Evolutionary conservation across 768 basidiomycete genomes (phyloP).

Genomic region (Macrolepiota fuliginosa): DNA sequence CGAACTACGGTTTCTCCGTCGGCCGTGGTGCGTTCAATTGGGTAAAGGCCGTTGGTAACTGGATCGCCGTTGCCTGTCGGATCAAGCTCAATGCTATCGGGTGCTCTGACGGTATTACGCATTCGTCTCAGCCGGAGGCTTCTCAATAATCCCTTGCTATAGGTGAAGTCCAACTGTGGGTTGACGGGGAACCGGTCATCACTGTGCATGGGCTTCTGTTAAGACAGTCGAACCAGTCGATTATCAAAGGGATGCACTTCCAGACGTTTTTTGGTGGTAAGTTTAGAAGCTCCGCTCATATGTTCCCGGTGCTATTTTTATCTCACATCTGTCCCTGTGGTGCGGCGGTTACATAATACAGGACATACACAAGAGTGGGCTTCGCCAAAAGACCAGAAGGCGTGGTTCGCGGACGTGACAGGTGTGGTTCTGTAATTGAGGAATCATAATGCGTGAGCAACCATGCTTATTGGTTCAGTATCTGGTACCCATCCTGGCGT

Average conservation of each 20-base stretch:
- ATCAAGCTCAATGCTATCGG: conserved; percentile 68
- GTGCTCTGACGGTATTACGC: conserved; percentile 46
- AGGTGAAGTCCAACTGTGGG: conserved; percentile 68
- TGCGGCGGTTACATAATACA: conserved; percentile 16
- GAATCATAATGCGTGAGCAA: neutral
- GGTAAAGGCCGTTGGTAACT: conserved; percentile 46
- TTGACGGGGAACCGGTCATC: conserved; percentile 61
- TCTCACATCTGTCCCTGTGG: neutral
- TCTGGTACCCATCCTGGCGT: neutral
- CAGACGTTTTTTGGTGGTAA: conserved; percentile 79
- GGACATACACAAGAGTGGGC: conserved; percentile 56
- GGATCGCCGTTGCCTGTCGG: conserved; percentile 65
- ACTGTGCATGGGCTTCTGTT: conserved; percentile 45
- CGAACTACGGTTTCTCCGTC: conserved; percentile 64
- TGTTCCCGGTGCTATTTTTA: neutral
- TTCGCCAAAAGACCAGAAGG: conserved; percentile 55
- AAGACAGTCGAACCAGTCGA: conserved; percentile 37
- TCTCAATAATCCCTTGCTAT: neutral
- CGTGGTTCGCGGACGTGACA: conserved; percentile 59
- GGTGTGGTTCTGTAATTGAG: conserved; percentile 31
- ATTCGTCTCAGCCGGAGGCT: neutral
- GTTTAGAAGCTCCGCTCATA: conserved; percentile 6
- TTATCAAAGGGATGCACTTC: conserved; percentile 68
- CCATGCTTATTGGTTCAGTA: neutral
- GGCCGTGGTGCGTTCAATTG: conserved; percentile 65